Evolutionary conservation across 1,284 basidiomycete genomes (phyloP), one percentile per base, ranked within the genome.

Genomic region (Schizophyllum amplum): DNA sequence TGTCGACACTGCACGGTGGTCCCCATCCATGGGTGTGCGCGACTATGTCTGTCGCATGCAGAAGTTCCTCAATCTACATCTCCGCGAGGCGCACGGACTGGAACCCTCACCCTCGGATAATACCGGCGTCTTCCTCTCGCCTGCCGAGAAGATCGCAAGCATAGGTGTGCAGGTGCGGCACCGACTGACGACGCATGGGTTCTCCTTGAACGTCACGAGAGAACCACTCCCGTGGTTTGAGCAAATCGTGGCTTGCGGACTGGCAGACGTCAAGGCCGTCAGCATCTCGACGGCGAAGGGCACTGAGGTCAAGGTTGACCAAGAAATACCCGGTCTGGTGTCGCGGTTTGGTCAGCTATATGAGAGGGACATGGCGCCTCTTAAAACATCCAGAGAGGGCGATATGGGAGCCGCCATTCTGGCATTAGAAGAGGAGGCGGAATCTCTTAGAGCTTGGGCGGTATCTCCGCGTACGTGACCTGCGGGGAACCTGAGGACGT

Each of bases 91-190:
- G 4, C 85, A 91, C 69, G 77, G 70, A 11, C 75, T 92, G 53
- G 59, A 67, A 4, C 74, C 78, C 57, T 64, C 73, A 42, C 73
- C 81, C 1, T 84, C 82, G 51, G 82, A 85, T 57, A 82, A 92
- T 66, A 92, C 90, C 4, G 90, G 90, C 47, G 84, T 90, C 50
- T 92, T 93, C 68, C 70, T 89, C 59, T 77, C 84, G 67, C 68
- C 72, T 49, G 71, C 69, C 48, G 84, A 83, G 47, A 94, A 99
- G 74, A 81, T 99, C 63, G 92, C 86, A 6, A 96, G 93, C 59
- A 96, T 99, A 59, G 97, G 97, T 52, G 93, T 99, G 54, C 95
- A 98, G 71, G 88, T 99, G 47, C 85, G 94, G 53, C 94, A 98
- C 67, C 82, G 96, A 33, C 80, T 99, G 58, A 94, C 94, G 27